Percentiles rank a stretch among this genome's conserved stretches.
Conservation (phyloP, 2,329 filamentous ascomycete species). For the Stagonosporopsis tanaceti region DNA sequence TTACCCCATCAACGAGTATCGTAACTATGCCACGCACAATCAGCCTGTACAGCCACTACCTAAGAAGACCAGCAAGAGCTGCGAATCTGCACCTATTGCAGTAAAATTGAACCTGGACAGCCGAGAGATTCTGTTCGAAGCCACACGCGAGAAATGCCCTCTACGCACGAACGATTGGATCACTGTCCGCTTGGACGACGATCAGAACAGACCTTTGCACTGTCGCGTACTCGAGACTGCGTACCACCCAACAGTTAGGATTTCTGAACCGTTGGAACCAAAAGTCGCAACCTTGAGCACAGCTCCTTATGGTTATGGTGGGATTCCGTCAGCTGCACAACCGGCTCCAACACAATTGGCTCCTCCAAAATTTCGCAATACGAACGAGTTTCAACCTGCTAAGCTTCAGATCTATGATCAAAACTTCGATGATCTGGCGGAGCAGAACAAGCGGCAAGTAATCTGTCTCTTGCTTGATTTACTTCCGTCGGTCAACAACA, state of each 20-base stretch:
- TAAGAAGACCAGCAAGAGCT: not conserved
- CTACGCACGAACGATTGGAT: constrained; percentile 64
- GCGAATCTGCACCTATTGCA: not conserved
- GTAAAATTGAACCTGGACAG: constrained; percentile 47
- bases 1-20: constrained; percentile 8
- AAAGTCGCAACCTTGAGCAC: not conserved
- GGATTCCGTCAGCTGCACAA: not conserved
- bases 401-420: constrained; percentile 59
- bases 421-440: constrained; percentile 65
- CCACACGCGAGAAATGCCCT: constrained; percentile 35
- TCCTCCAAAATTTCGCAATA: not conserved
- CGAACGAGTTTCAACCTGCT: constrained; percentile 41
- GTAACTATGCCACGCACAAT: not conserved
- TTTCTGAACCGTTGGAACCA: constrained; percentile 37
- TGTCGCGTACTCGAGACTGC: constrained; percentile 59
- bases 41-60: not conserved
- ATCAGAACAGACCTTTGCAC: constrained; percentile 49
- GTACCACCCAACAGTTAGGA: constrained; percentile 54
- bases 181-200: constrained; percentile 40
- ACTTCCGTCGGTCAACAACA: constrained; percentile 68
- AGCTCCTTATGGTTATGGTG: not conserved
- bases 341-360: not conserved
- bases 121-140: constrained; percentile 55
- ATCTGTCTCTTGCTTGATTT: constrained; percentile 64
- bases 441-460: constrained; percentile 56